A percentile compares a stretch with the other conserved stretches of the same genome.
Conservation (phyloP, 2,329 filamentous ascomycete genomes). For the Diplodia scrobiculata region DNA sequence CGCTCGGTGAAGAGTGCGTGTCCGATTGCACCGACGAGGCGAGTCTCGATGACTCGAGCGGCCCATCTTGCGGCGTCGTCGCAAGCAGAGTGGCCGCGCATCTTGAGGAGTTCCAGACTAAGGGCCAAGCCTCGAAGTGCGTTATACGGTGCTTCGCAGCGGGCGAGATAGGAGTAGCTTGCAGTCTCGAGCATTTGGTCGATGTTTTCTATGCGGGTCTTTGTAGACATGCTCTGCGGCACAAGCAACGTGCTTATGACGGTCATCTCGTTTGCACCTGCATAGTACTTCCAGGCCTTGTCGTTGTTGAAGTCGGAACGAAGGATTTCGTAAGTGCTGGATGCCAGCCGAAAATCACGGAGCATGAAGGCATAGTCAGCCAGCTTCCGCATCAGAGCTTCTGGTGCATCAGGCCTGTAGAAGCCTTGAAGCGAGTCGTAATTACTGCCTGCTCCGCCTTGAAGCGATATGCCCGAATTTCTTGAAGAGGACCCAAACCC, state of each 20-base stretch:
- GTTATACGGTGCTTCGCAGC: slow-evolving; percentile 77
- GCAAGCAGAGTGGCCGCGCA: slow-evolving; percentile 75
- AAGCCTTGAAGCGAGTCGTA: slow-evolving; percentile 78
- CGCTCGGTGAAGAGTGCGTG: slow-evolving; percentile 84
- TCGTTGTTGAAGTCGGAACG: slow-evolving; percentile 88
- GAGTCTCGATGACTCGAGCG: slow-evolving; percentile 70
- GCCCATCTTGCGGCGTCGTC: slow-evolving; percentile 90
- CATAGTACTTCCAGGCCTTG: slow-evolving; percentile 95
- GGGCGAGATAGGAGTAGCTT: slow-evolving; percentile 86
- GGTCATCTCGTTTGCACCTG: slow-evolving; percentile 92
- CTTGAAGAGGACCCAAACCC: slow-evolving; percentile 72
- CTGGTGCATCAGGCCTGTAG: slow-evolving; percentile 79
- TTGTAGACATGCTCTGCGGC: slow-evolving; percentile 68
- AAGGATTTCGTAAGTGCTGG: slow-evolving; percentile 88
- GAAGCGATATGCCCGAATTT: slow-evolving; percentile 55
- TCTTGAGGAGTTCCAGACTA: slow-evolving; percentile 76
- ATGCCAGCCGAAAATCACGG: slow-evolving; percentile 89
- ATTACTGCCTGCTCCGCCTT: slow-evolving; percentile 59
- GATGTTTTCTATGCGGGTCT: slow-evolving; percentile 75
- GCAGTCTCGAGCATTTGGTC: slow-evolving; percentile 88
- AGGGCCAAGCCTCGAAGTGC: slow-evolving; percentile 76
- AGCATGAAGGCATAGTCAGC: slow-evolving; percentile 97
- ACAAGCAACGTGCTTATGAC: slow-evolving; percentile 80
- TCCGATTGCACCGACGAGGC: slow-evolving; percentile 72
- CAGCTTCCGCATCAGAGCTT: slow-evolving; percentile 88